These are phyloP conservation scores for Nemania sp. DNA, from an alignment of 2,329 filamentous ascomycete species.

Conservation along the genomic window DNA sequence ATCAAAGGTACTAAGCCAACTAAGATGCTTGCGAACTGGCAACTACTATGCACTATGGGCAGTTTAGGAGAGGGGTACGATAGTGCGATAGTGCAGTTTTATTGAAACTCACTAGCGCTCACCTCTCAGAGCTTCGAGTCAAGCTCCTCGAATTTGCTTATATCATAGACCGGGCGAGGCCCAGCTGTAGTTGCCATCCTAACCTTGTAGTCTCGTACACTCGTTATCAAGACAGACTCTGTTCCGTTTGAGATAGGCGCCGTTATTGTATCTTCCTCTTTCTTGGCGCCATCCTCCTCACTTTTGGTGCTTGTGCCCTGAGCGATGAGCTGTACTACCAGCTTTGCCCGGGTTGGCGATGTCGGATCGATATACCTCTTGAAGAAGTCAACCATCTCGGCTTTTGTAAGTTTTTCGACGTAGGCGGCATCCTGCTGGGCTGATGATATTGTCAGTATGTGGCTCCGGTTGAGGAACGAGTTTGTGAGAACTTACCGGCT, in stretches of 20 bases:
- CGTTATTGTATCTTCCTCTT: constrained; percentile 40
- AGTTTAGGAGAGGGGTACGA: too few relatives aligned
- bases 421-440: constrained; percentile 75
- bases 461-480: not conserved
- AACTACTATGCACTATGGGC: too few relatives aligned
- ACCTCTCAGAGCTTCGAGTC: constrained; percentile 73
- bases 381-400: constrained; percentile 81
- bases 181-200: constrained; percentile 72
- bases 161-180: constrained; percentile 70
- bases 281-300: constrained; percentile 47
- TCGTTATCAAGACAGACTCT: constrained; percentile 67
- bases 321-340: constrained; percentile 81
- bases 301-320: constrained; percentile 56
- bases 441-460: constrained; percentile 41
- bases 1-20: too few relatives aligned
- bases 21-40: too few relatives aligned
- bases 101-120: too few relatives aligned
- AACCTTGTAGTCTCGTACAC: constrained; percentile 81
- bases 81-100: too few relatives aligned
- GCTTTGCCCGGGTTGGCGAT: constrained; percentile 75
- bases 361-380: constrained; percentile 72
- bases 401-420: constrained; percentile 75
- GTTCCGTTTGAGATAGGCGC: constrained; percentile 50
- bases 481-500: constrained; percentile 63
- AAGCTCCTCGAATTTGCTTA: constrained; percentile 84